Conservation (phyloP, 169 alveolate genomes). For the Babesia bigemina region DNA sequence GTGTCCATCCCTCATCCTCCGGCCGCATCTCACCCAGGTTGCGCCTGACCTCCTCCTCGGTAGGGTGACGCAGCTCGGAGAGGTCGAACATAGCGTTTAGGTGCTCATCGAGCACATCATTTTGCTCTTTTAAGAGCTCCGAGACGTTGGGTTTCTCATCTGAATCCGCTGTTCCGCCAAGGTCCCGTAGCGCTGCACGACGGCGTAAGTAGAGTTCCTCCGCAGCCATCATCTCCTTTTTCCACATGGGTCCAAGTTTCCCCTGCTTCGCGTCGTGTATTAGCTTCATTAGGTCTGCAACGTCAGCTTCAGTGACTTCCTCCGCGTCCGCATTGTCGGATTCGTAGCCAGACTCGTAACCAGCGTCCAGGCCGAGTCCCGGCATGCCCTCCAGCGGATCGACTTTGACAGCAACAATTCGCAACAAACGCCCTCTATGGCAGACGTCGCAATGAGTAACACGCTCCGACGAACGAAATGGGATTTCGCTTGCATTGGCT, state of each 20-base stretch:
- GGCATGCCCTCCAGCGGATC: slow-evolving; percentile 30
- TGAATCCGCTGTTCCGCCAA: slow-evolving; percentile 5
- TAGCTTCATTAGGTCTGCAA: slow-evolving; percentile 8
- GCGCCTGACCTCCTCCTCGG: slow-evolving; percentile 20
- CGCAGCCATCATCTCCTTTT: slow-evolving; percentile 6
- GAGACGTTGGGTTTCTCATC: slow-evolving; percentile 20
- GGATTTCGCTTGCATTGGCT: no score
- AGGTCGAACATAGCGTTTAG: slow-evolving; percentile 48
- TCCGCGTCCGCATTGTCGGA: neutral
- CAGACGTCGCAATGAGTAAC: no score
- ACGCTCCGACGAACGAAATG: no score
- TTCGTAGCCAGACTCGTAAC: neutral
- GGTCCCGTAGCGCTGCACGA: neutral
- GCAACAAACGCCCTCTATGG: no score
- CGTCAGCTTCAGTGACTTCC: slow-evolving; percentile 42
- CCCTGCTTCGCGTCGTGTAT: slow-evolving; percentile 46
- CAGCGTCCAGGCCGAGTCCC: slow-evolving; percentile 3
- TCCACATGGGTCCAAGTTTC: slow-evolving; percentile 24
- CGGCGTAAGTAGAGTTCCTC: slow-evolving; percentile 4
- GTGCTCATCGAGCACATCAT: slow-evolving; percentile 36
- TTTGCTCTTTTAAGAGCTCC: slow-evolving; percentile 28
- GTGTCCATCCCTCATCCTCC: neutral
- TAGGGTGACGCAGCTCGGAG: slow-evolving; percentile 30
- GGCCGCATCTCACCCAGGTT: slow-evolving; percentile 1
- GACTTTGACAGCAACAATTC: neutral